Conservation (phyloP, 305 asterid genomes). For the Lippia alba region DNA sequence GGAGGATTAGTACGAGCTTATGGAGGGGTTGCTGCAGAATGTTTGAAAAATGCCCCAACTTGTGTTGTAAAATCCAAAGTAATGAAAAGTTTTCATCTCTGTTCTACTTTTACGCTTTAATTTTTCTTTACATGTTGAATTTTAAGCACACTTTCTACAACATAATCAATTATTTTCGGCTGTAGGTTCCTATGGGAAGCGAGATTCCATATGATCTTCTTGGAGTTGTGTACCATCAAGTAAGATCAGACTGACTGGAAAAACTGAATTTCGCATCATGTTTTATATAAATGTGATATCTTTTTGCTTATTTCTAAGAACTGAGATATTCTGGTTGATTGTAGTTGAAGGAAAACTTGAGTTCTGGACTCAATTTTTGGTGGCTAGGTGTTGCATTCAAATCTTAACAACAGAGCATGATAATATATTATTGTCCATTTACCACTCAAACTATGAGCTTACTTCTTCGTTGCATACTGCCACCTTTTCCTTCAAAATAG, state of each 20-base stretch:
- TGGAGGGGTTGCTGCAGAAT: slow-evolving; percentile 90
- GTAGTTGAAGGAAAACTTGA: slow-evolving; percentile 24
- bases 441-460: not conserved
- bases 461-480: not conserved
- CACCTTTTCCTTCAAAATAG: not conserved
- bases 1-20: slow-evolving; percentile 98
- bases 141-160: not conserved
- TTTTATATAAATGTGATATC: not conserved
- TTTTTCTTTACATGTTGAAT: not conserved
- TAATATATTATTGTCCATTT: not conserved
- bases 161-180: slow-evolving; percentile 22
- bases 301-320: not conserved
- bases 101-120: not conserved
- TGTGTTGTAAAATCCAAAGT: slow-evolving; percentile 84
- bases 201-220: slow-evolving; percentile 79
- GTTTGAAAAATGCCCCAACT: slow-evolving; percentile 82
- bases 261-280: not conserved
- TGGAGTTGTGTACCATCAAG: slow-evolving; percentile 91
- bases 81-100: slow-evolving; percentile 26
- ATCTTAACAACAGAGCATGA: not conserved
- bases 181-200: slow-evolving; percentile 86
- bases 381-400: not conserved
- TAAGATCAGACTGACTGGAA: slow-evolving; percentile 37
- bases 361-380: not conserved
- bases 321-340: slow-evolving; percentile 18